These are phyloP conservation scores for Arabidopsis arenosa DNA, from an alignment of 345 rosid genomes.

Conservation along the genomic window DNA sequence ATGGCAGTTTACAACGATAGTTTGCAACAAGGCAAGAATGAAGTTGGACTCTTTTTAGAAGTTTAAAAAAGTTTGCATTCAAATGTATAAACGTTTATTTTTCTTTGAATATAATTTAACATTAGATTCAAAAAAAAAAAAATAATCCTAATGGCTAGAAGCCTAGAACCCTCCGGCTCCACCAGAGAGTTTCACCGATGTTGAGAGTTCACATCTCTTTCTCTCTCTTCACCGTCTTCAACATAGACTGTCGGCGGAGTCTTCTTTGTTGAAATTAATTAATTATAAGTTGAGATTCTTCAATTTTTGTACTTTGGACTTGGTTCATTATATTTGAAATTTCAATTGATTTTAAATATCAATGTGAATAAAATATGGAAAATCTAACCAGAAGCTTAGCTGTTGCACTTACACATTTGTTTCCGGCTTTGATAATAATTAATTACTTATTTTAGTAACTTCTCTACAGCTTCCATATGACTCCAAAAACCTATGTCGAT, in stretches of 20 bases:
- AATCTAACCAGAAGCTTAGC: constrained; percentile 37
- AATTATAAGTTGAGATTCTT: neutral
- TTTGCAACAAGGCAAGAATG: too few species aligned
- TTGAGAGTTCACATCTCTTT: constrained; percentile 35
- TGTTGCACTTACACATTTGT: constrained; percentile 44
- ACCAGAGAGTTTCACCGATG: constrained; percentile 39
- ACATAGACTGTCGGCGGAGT: constrained; percentile 48
- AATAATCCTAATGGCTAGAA: too few species aligned
- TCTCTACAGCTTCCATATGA: constrained; percentile 44
- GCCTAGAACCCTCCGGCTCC: constrained; percentile 34
- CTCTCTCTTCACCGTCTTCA: constrained; percentile 39
- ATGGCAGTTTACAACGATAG: too few species aligned
- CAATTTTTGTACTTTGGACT: constrained; percentile 7
- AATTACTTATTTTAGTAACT: constrained; percentile 43
- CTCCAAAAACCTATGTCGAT: constrained; percentile 44
- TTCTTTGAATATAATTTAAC: too few species aligned
- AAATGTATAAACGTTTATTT: too few species aligned
- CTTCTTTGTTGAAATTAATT: neutral
- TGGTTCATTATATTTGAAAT: constrained; percentile 23
- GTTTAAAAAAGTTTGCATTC: too few species aligned
- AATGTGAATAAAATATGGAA: constrained; percentile 31
- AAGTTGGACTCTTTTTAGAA: too few species aligned
- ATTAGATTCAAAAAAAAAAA: too few species aligned
- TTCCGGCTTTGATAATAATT: constrained; percentile 1
- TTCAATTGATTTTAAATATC: neutral